These are phyloP conservation scores for Plectosphaerella cucumerina DNA, from an alignment of 2,329 filamentous ascomycete species.

Conservation along the genomic window DNA sequence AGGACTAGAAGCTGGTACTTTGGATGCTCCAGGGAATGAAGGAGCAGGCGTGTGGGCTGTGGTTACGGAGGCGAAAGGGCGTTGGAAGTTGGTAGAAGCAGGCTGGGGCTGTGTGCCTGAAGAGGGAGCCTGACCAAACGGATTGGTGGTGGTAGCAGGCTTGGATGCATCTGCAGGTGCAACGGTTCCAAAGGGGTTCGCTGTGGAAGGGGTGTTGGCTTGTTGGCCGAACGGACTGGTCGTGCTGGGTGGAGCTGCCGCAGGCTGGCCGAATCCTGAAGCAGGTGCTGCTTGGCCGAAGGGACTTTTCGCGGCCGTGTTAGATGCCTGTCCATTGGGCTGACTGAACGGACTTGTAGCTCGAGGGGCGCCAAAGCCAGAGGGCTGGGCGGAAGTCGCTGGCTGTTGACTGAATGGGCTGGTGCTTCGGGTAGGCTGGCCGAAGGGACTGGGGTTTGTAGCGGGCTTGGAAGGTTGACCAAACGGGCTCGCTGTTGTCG, in stretches of 20 bases:
- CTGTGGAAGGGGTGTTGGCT: neutral
- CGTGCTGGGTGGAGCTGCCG: neutral
- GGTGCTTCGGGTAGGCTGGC: conserved; percentile 1
- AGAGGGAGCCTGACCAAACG: neutral
- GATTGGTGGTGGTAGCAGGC: no score
- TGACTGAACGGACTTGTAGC: conserved; percentile 5
- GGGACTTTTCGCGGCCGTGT: conserved; percentile 1
- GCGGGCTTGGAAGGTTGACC: no score
- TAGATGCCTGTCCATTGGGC: no score
- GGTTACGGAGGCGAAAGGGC: neutral
- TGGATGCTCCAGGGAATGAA: neutral
- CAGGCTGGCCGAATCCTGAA: no score
- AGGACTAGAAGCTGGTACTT: neutral
- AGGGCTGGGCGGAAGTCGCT: conserved; percentile 1
- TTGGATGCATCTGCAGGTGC: no score
- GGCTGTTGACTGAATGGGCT: conserved; percentile 13
- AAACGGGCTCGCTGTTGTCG: no score
- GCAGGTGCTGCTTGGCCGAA: conserved; percentile 1
- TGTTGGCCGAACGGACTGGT: neutral
- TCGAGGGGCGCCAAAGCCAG: no score
- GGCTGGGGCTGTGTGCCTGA: neutral
- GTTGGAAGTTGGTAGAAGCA: neutral
- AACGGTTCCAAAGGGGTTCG: neutral
- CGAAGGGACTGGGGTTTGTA: conserved; percentile 15
- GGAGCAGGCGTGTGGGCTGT: neutral